Evolutionary conservation across 192 early-diverging fungal genomes (phyloP).

Genomic region (Phycomyces blakesleeanus): DNA sequence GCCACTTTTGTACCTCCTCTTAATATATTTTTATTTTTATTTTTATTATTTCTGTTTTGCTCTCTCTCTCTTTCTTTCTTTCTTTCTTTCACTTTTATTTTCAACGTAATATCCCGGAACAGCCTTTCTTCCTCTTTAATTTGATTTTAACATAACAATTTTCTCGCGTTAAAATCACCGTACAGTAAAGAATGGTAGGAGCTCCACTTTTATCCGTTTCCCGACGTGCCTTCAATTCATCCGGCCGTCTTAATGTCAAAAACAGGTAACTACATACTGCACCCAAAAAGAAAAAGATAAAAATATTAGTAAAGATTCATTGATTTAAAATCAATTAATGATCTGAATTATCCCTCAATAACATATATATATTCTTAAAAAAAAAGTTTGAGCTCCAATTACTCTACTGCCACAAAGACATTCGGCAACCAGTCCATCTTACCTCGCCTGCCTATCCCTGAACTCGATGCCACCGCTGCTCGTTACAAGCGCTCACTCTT

Average conservation of each 20-base stretch:
- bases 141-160: neutral
- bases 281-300: too few relatives aligned
- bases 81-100: too few relatives aligned
- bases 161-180: too few relatives aligned
- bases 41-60: neutral
- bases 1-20: too few relatives aligned
- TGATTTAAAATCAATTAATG: too few relatives aligned
- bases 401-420: slow-evolving; percentile 30
- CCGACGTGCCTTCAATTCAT: neutral
- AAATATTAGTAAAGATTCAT: too few relatives aligned
- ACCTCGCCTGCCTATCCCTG: slow-evolving; percentile 83
- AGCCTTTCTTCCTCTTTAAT: neutral
- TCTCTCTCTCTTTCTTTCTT: neutral
- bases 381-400: neutral
- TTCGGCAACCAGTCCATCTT: slow-evolving; percentile 68
- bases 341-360: too few relatives aligned
- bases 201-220: neutral
- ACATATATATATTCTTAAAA: too few relatives aligned
- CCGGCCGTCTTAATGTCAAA: neutral
- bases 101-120: too few relatives aligned
- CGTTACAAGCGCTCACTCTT: slow-evolving; percentile 75
- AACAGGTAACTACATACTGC: too few relatives aligned
- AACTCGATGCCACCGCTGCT: slow-evolving; percentile 66
- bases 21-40: neutral
- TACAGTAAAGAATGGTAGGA: neutral